Evolutionary conservation across 2,329 filamentous ascomycete species (phyloP), one percentile per base, ranked within the genome.

Genomic region (Talaromyces funiculosus): DNA sequence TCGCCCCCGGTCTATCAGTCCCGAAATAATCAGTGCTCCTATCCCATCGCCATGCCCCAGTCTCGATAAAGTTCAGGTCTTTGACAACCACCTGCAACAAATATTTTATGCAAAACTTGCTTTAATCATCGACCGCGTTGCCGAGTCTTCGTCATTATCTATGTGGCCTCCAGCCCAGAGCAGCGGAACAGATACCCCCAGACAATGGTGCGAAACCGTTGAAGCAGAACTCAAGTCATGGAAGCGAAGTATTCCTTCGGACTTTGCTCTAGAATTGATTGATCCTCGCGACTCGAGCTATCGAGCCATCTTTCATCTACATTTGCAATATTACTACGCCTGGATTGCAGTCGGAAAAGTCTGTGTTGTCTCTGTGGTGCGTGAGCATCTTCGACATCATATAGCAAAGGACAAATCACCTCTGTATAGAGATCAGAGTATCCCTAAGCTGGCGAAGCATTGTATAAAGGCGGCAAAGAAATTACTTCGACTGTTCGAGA

Each of bases 321-420:
- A 72, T 53, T 62, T 75, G 0, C 75, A 75, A 62, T 75, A 75
- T 58, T 70, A 75, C 59, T 75, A 71, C 51, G 67, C 72, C 10
- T 73, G 71, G 69, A 75, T 75, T 20, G 68, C 72, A 4, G 71
- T 74, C 61, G 71, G 73, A 6, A 75, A 74, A 57, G 68, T 72
- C 3, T 67, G 71, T 1, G 66, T 75, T 1, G 70, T 75, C 0
- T 71, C 71, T 4, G 66, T 72, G 10, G 69, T 69, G 1, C 43
- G 43, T 29, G 43, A 47, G n/a, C 43, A 47, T 47, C 43, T 47
- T 9, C 66, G 71, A 3, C 49, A 53, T 53, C 31, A 53, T 37
- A 53, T 53, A 16, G 49, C 49, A 35, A 38, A 53, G 49, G 49
- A 53, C 6, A 53, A 53, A 2, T 53, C 31, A 0, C 49, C 49